Evolutionary conservation across 2,329 filamentous ascomycete genomes (phyloP).

Genomic region (Aspergillus texensis): DNA sequence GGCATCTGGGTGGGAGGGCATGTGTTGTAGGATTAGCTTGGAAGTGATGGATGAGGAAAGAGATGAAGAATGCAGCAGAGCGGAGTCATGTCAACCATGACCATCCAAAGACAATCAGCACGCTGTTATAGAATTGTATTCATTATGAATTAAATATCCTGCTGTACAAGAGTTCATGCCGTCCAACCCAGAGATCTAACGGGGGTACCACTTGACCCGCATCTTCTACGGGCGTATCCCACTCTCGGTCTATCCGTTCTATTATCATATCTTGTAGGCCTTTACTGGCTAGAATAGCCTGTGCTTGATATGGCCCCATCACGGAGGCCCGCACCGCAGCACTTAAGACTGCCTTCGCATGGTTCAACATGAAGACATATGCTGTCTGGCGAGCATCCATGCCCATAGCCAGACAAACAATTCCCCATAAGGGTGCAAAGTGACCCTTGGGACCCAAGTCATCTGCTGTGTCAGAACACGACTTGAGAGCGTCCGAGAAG

Average conservation of each 20-base stretch:
- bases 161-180: constrained; percentile 67
- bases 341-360: constrained; percentile 64
- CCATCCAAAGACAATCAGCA: constrained; percentile 4
- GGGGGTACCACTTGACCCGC: constrained; percentile 64
- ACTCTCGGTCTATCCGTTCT: constrained; percentile 52
- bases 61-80: constrained; percentile 28
- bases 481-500: constrained; percentile 45
- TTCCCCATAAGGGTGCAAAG: constrained; percentile 64
- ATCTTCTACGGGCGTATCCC: constrained; percentile 53
- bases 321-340: constrained; percentile 65
- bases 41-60: constrained; percentile 24
- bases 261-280: constrained; percentile 56
- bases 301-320: constrained; percentile 67
- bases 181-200: constrained; percentile 66
- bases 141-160: constrained; percentile 67
- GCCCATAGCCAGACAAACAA: constrained; percentile 56
- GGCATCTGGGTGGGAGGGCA: constrained; percentile 26
- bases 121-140: constrained; percentile 12
- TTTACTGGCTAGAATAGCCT: constrained; percentile 58
- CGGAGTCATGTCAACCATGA: constrained; percentile 23
- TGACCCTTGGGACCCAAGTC: constrained; percentile 53
- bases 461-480: constrained; percentile 31
- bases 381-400: constrained; percentile 56
- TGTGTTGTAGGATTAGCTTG: constrained; percentile 39
- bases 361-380: constrained; percentile 66